A percentile compares a stretch with the other conserved stretches of the same genome.
phyloP scores from a whole-genome alignment of 495 filamentous ascomycete genomes.

The Hypomontagnella submonticulosa region DNA sequence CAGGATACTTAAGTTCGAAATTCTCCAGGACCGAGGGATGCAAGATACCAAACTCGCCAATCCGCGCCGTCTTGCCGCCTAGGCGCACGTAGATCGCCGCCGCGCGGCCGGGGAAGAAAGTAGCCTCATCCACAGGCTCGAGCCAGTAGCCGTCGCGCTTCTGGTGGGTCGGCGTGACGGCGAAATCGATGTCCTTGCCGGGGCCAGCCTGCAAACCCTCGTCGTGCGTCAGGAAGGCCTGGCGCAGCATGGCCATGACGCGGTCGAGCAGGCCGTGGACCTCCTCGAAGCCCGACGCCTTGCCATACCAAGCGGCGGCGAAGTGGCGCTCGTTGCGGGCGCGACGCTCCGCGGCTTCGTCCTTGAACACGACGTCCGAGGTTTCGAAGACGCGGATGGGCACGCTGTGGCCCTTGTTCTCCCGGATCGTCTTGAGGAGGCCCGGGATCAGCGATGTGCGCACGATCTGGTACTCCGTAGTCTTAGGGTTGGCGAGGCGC shows the following conservation, averaged over 20 bases:
- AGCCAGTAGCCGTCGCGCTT: slow-evolving; percentile 86
- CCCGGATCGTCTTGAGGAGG: slow-evolving; percentile 91
- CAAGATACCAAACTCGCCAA: slow-evolving; percentile 92
- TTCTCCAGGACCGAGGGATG: slow-evolving; percentile 93
- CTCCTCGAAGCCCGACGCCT: slow-evolving; percentile 94
- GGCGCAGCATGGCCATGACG: slow-evolving; percentile 90
- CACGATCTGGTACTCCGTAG: slow-evolving; percentile 94
- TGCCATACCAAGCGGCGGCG: slow-evolving; percentile 93
- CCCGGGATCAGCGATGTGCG: slow-evolving; percentile 90
- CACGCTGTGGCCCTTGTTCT: slow-evolving; percentile 90
- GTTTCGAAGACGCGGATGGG: slow-evolving; percentile 96
- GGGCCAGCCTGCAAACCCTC: slow-evolving; percentile 64
- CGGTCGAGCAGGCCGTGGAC: slow-evolving; percentile 95
- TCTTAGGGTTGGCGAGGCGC: slow-evolving; percentile 94
- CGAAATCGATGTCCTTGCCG: slow-evolving; percentile 59
- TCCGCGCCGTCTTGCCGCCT: slow-evolving; percentile 71
- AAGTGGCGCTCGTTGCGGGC: slow-evolving; percentile 93
- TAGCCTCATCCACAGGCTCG: slow-evolving; percentile 86
- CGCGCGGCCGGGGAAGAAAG: slow-evolving; percentile 90
- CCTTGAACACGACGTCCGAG: slow-evolving; percentile 92
- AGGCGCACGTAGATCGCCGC: slow-evolving; percentile 82
- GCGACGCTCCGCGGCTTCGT: slow-evolving; percentile 78
- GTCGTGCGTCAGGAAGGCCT: slow-evolving; percentile 78
- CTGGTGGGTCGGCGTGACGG: slow-evolving; percentile 58
- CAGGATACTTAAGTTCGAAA: slow-evolving; percentile 91